A percentile compares a stretch with the other conserved stretches of the same genome.
Conservation (phyloP, 2,329 filamentous ascomycete species). For the Taxawa tesnikishii region DNA sequence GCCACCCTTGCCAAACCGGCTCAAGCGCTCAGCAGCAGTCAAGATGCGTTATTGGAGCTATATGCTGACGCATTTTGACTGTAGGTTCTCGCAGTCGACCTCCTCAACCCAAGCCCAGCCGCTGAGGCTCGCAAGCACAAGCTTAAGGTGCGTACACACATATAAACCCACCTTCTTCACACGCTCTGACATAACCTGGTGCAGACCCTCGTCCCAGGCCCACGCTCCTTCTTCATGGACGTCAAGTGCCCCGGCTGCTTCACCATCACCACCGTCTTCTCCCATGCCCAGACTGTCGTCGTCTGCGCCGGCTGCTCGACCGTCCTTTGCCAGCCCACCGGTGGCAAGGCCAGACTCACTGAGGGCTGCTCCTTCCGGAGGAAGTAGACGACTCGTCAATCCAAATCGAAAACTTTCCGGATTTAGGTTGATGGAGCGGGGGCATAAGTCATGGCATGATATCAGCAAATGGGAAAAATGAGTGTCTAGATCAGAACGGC, state of each 20-base stretch:
- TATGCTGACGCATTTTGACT: slow-evolving; percentile 13
- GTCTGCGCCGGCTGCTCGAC: slow-evolving; percentile 99
- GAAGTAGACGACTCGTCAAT: slow-evolving; percentile 64
- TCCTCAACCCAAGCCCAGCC: slow-evolving; percentile 96
- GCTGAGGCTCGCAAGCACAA: slow-evolving; percentile 99
- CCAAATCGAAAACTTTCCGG: slow-evolving; percentile 7
- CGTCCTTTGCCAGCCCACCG: slow-evolving; percentile 98
- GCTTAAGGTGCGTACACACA: slow-evolving; percentile 71
- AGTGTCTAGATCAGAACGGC: neutral
- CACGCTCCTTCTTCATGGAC: slow-evolving; percentile 99
- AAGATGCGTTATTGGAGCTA: neutral
- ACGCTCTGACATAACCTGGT: slow-evolving; percentile 5
- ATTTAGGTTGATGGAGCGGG: slow-evolving; percentile 4
- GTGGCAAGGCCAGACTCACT: slow-evolving; percentile 96
- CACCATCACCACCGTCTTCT: slow-evolving; percentile 99
- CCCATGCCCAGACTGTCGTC: slow-evolving; percentile 99
- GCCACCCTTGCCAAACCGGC: neutral
- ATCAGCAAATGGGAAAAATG: slow-evolving; percentile 1
- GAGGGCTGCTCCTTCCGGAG: slow-evolving; percentile 99
- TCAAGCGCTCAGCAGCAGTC: neutral
- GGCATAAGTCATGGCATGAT: slow-evolving; percentile 10
- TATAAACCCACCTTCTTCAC: slow-evolving; percentile 2
- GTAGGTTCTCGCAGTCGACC: slow-evolving; percentile 99
- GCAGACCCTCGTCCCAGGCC: slow-evolving; percentile 67
- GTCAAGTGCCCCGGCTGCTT: slow-evolving; percentile 99